Evolutionary conservation across 805 yeast species (phyloP), one percentile per base, ranked within the genome.

Genomic region (Monosporozyma servazzii): DNA sequence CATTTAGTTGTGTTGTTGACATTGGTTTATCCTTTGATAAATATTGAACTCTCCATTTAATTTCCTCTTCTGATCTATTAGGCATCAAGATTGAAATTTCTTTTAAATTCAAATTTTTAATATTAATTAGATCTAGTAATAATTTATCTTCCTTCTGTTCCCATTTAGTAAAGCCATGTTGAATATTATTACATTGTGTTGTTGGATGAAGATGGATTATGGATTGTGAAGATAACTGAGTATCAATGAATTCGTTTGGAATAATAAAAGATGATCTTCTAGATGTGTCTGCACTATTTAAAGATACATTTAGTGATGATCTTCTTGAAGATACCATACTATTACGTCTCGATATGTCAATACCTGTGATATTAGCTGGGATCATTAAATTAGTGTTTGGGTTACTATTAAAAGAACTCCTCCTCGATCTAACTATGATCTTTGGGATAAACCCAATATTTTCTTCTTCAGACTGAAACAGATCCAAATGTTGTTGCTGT

Each of bases 51-150:
- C 93, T 74, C 44, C 76, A 67, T 73, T 78, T 75, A 43, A 88
- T 88, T 56, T 87, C 93, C 18, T 73, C 74, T 62, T 85, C 90
- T 0, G 93, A 75, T 56, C 88, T 77, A 53, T 76, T 77, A 9
- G 90, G 89, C 40, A 88, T 70, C 46, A 88, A 67, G 36, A 88
- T 82, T 17, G 84, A 76, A 39, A 88, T 70, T 66, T 88, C 96
- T 20, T 82, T 84, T 59, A 85, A 74, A 37, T 84, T 76, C 40
- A 88, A 69, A 51, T 84, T 85, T 25, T 42, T 47, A 11, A 79
- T 68, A 50, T 85, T 71, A 54, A 77, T 72, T 47, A 76, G 75
- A 45, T 79, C 60, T 39, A 88, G 64, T 33, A 80, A 63, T 31
- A 80, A 63, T 54, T 82, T 86, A 66, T 88, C 96, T 65, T 88